Percentiles rank a stretch among this genome's conserved stretches.
phyloP scores from a whole-genome alignment of 2,329 filamentous ascomycete genomes.

The Trematosphaeria pertusa region DNA sequence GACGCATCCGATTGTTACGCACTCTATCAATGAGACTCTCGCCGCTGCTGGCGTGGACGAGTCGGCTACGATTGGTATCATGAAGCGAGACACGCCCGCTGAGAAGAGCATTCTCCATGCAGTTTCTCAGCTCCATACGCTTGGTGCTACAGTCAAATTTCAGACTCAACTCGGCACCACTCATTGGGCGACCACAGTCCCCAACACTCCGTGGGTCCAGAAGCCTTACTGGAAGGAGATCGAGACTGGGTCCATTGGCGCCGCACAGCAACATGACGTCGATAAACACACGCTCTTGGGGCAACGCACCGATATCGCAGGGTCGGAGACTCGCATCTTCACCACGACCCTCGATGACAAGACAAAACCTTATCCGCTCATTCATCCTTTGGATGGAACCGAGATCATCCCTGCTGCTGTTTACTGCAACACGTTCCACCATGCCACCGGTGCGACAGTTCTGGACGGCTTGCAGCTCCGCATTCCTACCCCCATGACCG shows the following conservation, averaged over 20 bases:
- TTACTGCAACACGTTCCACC: slow-evolving; percentile 51
- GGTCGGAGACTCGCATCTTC: slow-evolving; percentile 17
- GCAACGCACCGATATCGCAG: slow-evolving; percentile 15
- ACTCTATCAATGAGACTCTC: slow-evolving; percentile 53
- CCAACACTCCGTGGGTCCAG: slow-evolving; percentile 36
- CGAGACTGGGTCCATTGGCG: slow-evolving; percentile 6
- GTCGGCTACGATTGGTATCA: slow-evolving; percentile 37
- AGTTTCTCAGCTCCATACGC: slow-evolving; percentile 38
- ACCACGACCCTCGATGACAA: slow-evolving; percentile 47
- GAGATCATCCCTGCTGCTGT: slow-evolving; percentile 55
- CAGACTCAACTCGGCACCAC: slow-evolving; percentile 9
- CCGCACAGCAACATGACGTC: slow-evolving; percentile 17
- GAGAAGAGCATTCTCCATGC: slow-evolving; percentile 34
- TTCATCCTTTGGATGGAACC: slow-evolving; percentile 50
- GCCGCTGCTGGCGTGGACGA: slow-evolving; percentile 41
- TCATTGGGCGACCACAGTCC: slow-evolving; percentile 15
- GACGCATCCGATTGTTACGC: slow-evolving; percentile 50
- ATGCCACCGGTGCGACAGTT: slow-evolving; percentile 37
- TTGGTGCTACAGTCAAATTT: slow-evolving; percentile 40
- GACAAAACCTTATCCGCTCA: slow-evolving; percentile 52
- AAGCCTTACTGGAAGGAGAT: slow-evolving; percentile 26
- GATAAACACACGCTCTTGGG: slow-evolving; percentile 26
- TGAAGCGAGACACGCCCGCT: slow-evolving; percentile 37
- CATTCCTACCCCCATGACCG: slow-evolving; percentile 47
- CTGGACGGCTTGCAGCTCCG: slow-evolving; percentile 45